Evolutionary conservation across 352 stramenopile genomes (phyloP), one percentile per base, ranked within the genome.

Genomic region (Peronospora belbahrii): DNA sequence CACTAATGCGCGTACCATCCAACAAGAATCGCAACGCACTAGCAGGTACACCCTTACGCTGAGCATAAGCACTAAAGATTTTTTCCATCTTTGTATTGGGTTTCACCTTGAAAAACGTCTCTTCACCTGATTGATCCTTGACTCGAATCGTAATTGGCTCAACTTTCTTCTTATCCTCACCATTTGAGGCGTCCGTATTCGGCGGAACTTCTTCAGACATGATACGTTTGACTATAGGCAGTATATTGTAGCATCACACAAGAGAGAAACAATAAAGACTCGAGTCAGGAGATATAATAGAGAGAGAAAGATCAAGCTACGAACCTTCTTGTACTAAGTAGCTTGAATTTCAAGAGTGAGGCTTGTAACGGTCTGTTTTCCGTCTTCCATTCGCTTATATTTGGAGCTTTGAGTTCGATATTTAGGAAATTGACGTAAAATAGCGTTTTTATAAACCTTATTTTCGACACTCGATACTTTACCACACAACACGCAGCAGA

Each of bases 31-130:
- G 88, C 38, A 98, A 74, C 20, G 88, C 90, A 17, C 40, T 64
- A 2, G 72, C 60, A 0, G 92, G 78, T 6, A 98, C 87, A 39
- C 94, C 93, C 70, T 98, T 98, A 45, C 94, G 85, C 56, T 93
- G 70, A 8, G 95, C 95, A 59, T 98, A 98, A 3, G 95, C 95
- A 44, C 85, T 86, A 65, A 99, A 98, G 37, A 99, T 96, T 65
- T 98, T 98, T 45, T 90, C 78, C 95, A 99, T 99, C 77, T 97
- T 98, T 28, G 95, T 99, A 42, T 94, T 97, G 46, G 89, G 97
- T 72, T 99, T 99, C 35, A 99, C 96, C 76, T 98, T 99, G 74
- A 99, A 99, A 63, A 97, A 98, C 4, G 93, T 99, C 70, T 98
- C 94, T 51, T 97, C 86, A 28, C 86, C 88, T 13, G 81, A 93